Percentiles rank a stretch among this genome's conserved stretches.
These are phyloP conservation scores for Ganoderma resinaceum DNA, from an alignment of 1,284 basidiomycete species.

Conservation along the genomic window DNA sequence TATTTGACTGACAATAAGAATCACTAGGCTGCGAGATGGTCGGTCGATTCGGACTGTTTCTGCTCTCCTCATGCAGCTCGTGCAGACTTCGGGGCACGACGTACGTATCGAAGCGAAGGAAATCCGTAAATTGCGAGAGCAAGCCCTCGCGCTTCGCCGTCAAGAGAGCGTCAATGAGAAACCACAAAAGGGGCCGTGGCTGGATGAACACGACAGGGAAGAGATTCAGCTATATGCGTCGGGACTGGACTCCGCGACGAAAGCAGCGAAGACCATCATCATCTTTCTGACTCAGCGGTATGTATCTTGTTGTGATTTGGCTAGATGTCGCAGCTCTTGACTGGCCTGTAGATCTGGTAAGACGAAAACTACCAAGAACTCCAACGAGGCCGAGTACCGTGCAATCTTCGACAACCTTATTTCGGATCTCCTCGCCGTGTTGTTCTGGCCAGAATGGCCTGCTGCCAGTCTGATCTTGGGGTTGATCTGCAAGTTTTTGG, in stretches of 20 bases:
- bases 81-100: conserved; percentile 91
- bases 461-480: conserved; percentile 84
- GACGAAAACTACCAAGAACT: conserved; percentile 84
- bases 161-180: conserved; percentile 63
- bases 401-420: conserved; percentile 91
- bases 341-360: conserved; percentile 66
- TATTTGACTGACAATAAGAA: background rate
- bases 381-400: conserved; percentile 91
- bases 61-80: conserved; percentile 92
- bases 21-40: conserved; percentile 74
- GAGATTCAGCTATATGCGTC: conserved; percentile 72
- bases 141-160: conserved; percentile 62
- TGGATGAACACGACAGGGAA: conserved; percentile 74
- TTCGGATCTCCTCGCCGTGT: conserved; percentile 85
- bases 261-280: conserved; percentile 85
- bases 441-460: conserved; percentile 98
- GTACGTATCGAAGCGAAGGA: conserved; percentile 68
- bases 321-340: conserved; percentile 4
- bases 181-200: conserved; percentile 50
- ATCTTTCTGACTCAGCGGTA: conserved; percentile 81
- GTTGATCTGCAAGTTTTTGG: conserved; percentile 85
- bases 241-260: conserved; percentile 81
- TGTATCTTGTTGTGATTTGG: background rate
- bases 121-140: conserved; percentile 67
- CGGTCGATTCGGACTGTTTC: conserved; percentile 91